These are phyloP conservation scores for Hirsutella rhossiliensis DNA, from an alignment of 2,329 filamentous ascomycete genomes.

Conservation along the genomic window DNA sequence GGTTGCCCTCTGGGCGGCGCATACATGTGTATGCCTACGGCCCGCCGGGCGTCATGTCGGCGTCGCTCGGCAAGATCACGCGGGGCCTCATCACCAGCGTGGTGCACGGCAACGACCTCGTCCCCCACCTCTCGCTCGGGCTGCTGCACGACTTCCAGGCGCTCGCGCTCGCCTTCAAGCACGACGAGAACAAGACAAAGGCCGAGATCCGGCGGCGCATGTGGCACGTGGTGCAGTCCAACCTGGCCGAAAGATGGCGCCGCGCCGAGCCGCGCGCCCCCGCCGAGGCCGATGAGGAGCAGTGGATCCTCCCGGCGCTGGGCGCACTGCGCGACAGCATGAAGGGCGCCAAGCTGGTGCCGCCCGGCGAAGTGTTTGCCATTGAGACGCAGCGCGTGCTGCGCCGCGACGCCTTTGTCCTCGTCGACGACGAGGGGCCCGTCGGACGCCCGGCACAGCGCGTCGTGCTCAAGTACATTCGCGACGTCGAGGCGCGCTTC, in stretches of 20 bases:
- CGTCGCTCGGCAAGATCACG: conserved; percentile 56
- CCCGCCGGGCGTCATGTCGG: conserved; percentile 60
- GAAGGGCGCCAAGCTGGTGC: conserved; percentile 57
- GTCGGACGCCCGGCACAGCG: conserved; percentile 56
- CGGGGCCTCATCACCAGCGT: conserved; percentile 64
- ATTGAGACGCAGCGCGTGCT: conserved; percentile 58
- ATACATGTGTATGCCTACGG: conserved; percentile 75
- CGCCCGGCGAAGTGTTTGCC: conserved; percentile 65
- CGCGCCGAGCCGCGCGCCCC: conserved; percentile 13
- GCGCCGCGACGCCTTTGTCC: conserved; percentile 51
- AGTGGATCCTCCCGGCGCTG: conserved; percentile 58
- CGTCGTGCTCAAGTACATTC: conserved; percentile 57
- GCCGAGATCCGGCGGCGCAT: conserved; percentile 54
- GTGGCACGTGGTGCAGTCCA: conserved; percentile 52
- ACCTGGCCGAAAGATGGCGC: conserved; percentile 46
- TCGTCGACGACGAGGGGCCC: conserved; percentile 26
- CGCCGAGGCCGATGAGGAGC: conserved; percentile 47
- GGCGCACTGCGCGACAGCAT: conserved; percentile 55
- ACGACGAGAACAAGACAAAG: conserved; percentile 55
- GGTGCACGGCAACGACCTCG: conserved; percentile 61
- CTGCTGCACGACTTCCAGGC: conserved; percentile 65
- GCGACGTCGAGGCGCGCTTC: conserved; percentile 59
- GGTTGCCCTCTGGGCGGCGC: conserved; percentile 53
- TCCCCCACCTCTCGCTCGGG: conserved; percentile 62
- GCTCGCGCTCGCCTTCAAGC: conserved; percentile 60